Conservation (phyloP, 768 basidiomycete species). For the Mycena vitilis region DNA sequence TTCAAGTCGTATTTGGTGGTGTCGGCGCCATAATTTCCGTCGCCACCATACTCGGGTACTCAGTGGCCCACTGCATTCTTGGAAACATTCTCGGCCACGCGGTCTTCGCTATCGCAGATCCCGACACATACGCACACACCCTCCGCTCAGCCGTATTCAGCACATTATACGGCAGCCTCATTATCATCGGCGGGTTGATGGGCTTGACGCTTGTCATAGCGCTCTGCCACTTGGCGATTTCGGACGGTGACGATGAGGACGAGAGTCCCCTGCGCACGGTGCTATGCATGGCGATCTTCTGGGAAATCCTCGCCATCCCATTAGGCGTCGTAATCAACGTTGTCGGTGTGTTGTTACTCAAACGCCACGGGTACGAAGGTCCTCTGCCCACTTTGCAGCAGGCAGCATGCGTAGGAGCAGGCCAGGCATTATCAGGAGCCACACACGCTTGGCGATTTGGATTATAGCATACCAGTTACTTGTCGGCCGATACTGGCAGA, state of each 20-base stretch:
- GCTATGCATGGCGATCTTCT: not conserved
- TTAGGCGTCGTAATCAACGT: not conserved
- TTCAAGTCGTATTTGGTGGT: too few species aligned
- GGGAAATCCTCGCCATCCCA: not conserved
- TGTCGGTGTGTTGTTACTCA: not conserved
- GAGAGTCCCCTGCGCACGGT: not conserved
- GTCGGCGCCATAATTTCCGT: too few species aligned
- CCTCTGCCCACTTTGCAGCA: not conserved
- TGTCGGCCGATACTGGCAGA: not conserved
- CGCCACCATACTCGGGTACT: not conserved
- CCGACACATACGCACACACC: slow-evolving; percentile 8
- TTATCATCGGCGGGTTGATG: not conserved
- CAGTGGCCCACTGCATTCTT: slow-evolving; percentile 2
- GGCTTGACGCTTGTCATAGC: not conserved
- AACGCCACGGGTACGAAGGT: not conserved
- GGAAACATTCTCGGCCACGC: slow-evolving; percentile 8
- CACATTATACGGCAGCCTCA: not conserved
- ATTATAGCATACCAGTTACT: not conserved
- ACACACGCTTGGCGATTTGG: slow-evolving; percentile 1
- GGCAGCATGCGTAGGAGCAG: slow-evolving; percentile 11
- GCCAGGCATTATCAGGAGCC: not conserved
- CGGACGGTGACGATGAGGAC: not conserved
- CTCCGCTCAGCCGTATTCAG: not conserved
- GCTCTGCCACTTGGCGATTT: not conserved
- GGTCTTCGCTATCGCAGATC: slow-evolving; percentile 10